phyloP scores from a whole-genome alignment of 129 eudicot genomes.

The Flaveria robusta region DNA sequence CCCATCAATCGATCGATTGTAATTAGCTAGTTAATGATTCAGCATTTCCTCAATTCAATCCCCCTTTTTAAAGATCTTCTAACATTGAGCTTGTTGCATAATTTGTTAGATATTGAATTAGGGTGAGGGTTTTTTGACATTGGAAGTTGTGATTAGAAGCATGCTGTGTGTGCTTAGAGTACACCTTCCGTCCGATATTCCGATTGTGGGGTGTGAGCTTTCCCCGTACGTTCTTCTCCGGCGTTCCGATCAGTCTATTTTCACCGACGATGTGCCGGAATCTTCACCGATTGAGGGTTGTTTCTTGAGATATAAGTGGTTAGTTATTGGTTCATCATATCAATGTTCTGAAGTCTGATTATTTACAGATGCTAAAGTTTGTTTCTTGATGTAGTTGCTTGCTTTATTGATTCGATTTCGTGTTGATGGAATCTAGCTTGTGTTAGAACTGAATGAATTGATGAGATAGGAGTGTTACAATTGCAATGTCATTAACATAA shows the following conservation, averaged over 20 bases:
- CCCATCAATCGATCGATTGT: background rate
- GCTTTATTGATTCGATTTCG: background rate
- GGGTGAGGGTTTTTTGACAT: conserved; percentile 1
- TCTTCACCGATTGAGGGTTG: conserved; percentile 65
- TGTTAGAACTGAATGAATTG: conserved; percentile 6
- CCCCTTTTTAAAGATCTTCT: background rate
- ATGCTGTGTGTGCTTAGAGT: conserved; percentile 85
- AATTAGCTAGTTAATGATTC: background rate
- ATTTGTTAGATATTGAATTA: background rate
- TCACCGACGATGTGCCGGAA: conserved; percentile 63
- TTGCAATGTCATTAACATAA: background rate
- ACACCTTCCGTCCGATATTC: conserved; percentile 84
- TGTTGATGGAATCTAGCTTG: conserved; percentile 1
- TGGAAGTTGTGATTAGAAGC: conserved; percentile 32
- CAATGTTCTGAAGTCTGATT: background rate
- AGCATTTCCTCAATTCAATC: background rate
- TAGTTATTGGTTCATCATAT: conserved; percentile 27
- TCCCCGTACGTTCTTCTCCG: conserved; percentile 66
- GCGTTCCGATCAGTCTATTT: conserved; percentile 52
- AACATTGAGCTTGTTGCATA: background rate
- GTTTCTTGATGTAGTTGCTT: conserved; percentile 5
- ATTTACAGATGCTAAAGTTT: background rate
- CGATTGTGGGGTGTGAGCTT: conserved; percentile 78
- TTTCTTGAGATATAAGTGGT: conserved; percentile 90
- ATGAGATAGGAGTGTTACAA: conserved; percentile 2